phyloP scores from a whole-genome alignment of 352 stramenopile species.

The Pythium dissimile region DNA sequence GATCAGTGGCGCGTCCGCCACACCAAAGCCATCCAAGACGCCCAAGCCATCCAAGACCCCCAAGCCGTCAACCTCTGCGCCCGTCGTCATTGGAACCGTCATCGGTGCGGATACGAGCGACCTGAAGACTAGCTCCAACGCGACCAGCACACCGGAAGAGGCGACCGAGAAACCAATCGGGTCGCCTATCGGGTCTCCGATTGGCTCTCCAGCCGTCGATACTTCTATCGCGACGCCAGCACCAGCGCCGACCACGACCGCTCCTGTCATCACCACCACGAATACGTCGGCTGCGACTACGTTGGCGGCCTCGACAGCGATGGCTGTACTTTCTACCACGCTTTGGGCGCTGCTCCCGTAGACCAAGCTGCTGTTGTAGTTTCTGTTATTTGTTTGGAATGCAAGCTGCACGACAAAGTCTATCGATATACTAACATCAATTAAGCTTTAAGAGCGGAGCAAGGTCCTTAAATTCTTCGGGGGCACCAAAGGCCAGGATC shows the following conservation, averaged over 20 bases:
- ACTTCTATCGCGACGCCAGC: background rate
- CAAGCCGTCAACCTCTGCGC: background rate
- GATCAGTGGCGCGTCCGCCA: background rate
- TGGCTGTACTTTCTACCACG: no score
- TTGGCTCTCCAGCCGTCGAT: background rate
- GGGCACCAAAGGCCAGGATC: no score
- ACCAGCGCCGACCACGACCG: background rate
- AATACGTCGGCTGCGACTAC: background rate
- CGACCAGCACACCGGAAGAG: background rate
- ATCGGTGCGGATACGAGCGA: no score
- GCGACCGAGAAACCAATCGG: background rate
- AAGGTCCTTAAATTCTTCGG: no score
- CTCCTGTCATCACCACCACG: background rate
- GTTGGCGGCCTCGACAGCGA: no score
- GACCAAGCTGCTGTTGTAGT: no score
- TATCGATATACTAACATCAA: no score
- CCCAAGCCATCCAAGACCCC: slow-evolving; percentile 11
- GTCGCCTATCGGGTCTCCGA: background rate
- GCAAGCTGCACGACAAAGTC: no score
- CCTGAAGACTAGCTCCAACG: no score
- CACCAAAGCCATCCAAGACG: slow-evolving; percentile 1
- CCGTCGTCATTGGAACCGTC: background rate
- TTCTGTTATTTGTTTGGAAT: no score
- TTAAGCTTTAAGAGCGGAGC: no score
- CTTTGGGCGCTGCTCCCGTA: no score